Percentiles rank a stretch among this genome's conserved stretches.
Conservation (phyloP, 2,329 filamentous ascomycete species). For the Cadophora sp. region DNA sequence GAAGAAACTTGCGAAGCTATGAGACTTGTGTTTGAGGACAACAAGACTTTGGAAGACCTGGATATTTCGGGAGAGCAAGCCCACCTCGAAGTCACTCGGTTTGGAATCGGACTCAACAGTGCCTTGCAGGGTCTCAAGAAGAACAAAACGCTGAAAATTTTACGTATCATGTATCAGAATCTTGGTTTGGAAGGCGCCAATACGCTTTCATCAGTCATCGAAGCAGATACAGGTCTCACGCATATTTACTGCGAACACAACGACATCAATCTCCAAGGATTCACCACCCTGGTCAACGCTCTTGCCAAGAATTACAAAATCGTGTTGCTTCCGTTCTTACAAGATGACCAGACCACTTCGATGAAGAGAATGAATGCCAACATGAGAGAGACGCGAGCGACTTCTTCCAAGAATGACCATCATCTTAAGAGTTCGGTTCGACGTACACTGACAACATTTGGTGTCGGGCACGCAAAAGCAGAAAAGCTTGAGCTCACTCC, state of each 20-base stretch:
- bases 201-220: constrained; percentile 71
- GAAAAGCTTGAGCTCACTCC: constrained; percentile 39
- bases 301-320: constrained; percentile 70
- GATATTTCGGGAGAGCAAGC: constrained; percentile 77
- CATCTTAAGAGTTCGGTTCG: constrained; percentile 40
- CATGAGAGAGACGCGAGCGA: constrained; percentile 37
- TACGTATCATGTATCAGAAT: constrained; percentile 72
- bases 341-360: constrained; percentile 64
- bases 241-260: constrained; percentile 77
- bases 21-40: constrained; percentile 69
- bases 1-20: constrained; percentile 70
- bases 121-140: constrained; percentile 68
- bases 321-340: constrained; percentile 67
- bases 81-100: constrained; percentile 71
- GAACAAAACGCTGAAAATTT: constrained; percentile 65
- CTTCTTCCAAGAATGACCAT: constrained; percentile 31
- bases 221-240: constrained; percentile 65
- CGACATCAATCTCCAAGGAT: constrained; percentile 72
- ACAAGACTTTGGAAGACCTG: constrained; percentile 68
- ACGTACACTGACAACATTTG: constrained; percentile 40
- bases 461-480: constrained; percentile 34
- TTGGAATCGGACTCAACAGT: constrained; percentile 72
- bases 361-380: constrained; percentile 56
- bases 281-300: constrained; percentile 72
- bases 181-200: constrained; percentile 73